Conservation (phyloP, 2,329 filamentous ascomycete species). For the Alternaria postmessia region DNA sequence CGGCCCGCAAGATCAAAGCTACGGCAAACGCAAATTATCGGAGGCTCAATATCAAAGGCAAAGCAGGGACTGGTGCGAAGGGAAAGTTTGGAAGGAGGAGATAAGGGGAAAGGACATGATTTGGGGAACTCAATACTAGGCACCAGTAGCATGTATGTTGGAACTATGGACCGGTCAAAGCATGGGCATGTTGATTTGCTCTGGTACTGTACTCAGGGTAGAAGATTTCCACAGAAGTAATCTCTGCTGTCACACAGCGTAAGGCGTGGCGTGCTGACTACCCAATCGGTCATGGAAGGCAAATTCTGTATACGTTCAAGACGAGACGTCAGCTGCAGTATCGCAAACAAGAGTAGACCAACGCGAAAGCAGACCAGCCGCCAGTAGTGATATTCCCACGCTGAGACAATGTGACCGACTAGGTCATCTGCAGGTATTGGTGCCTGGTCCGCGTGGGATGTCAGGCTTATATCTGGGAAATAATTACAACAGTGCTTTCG, state of each 20-base stretch:
- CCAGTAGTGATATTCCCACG: constrained; percentile 22
- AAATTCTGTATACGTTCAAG: constrained; percentile 3
- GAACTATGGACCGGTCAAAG: constrained; percentile 1
- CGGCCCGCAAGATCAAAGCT: constrained; percentile 56
- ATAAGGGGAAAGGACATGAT: constrained; percentile 15
- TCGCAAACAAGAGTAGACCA: constrained; percentile 7
- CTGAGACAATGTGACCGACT: constrained; percentile 42
- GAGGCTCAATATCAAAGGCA: constrained; percentile 60
- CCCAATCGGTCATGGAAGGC: constrained; percentile 15
- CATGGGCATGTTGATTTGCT: not conserved
- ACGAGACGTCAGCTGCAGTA: constrained; percentile 8
- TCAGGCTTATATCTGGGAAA: not conserved
- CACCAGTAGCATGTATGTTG: not conserved
- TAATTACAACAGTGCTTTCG: not conserved
- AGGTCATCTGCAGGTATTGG: constrained; percentile 38
- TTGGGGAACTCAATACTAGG: not conserved
- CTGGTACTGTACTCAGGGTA: constrained; percentile 1
- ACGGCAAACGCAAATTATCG: constrained; percentile 59
- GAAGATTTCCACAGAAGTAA: constrained; percentile 8
- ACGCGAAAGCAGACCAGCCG: constrained; percentile 4
- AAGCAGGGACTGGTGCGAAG: constrained; percentile 52
- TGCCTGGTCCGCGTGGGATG: constrained; percentile 17
- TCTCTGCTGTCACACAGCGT: constrained; percentile 10
- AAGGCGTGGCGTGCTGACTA: constrained; percentile 2
- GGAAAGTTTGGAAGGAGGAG: constrained; percentile 51